These are phyloP conservation scores for Plasmodium knowlesi DNA, from an alignment of 169 alveolate genomes.

Conservation along the genomic window DNA sequence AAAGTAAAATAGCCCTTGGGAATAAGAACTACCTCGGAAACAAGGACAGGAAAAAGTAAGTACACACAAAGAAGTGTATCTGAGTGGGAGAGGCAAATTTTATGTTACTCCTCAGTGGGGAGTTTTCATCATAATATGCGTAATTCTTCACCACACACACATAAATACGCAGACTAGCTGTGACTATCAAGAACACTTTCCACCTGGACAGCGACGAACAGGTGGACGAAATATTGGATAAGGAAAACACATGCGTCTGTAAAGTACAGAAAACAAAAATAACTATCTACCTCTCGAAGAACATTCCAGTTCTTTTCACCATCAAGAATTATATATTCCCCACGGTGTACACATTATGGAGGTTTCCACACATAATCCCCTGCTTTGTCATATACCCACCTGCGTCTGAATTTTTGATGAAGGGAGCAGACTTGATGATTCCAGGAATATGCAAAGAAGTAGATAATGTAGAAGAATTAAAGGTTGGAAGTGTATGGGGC, in stretches of 20 bases:
- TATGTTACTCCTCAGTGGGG: not conserved
- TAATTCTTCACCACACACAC: not conserved
- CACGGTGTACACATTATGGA: slow-evolving; percentile 78
- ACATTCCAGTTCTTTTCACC: slow-evolving; percentile 42
- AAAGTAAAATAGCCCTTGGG: slow-evolving; percentile 26
- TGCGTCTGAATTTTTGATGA: slow-evolving; percentile 74
- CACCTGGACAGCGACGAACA: slow-evolving; percentile 47
- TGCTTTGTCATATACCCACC: slow-evolving; percentile 74
- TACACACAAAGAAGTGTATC: not conserved
- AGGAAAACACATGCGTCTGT: slow-evolving; percentile 46
- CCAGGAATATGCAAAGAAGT: slow-evolving; percentile 80
- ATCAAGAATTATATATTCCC: slow-evolving; percentile 29
- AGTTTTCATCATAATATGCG: not conserved
- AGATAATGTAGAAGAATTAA: slow-evolving; percentile 22
- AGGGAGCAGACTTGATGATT: slow-evolving; percentile 80
- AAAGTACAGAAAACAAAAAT: slow-evolving; percentile 62
- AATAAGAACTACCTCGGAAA: slow-evolving; percentile 66
- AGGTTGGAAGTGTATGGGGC: slow-evolving; percentile 75
- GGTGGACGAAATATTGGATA: slow-evolving; percentile 39
- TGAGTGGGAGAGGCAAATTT: not conserved
- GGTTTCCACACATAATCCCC: slow-evolving; percentile 69
- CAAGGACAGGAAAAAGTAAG: slow-evolving; percentile 71
- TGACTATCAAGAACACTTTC: slow-evolving; percentile 25
- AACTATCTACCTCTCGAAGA: slow-evolving; percentile 33
- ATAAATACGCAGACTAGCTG: slow-evolving; percentile 15